phyloP scores from a whole-genome alignment of 352 stramenopile species.

The Phytopythium boreale region DNA sequence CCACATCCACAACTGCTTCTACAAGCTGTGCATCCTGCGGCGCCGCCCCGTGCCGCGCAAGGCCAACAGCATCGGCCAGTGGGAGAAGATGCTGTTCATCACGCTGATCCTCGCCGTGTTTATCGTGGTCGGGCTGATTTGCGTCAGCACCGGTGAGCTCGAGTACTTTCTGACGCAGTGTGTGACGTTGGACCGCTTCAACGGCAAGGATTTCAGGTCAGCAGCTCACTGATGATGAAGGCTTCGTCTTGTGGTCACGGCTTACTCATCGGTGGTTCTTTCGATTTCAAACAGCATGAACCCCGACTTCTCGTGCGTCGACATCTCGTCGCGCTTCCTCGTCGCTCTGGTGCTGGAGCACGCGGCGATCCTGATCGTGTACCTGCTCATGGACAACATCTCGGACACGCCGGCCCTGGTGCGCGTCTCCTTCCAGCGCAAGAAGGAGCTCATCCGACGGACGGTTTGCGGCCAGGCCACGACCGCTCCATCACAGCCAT shows the following conservation, averaged over 20 bases:
- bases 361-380: conserved; percentile 67
- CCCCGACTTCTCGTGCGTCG: conserved; percentile 75
- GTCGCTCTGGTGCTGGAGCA: conserved; percentile 78
- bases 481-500: conserved; percentile 17
- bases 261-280: background rate
- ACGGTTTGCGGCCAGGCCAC: conserved; percentile 76
- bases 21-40: conserved; percentile 73
- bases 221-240: conserved; percentile 6
- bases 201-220: conserved; percentile 83
- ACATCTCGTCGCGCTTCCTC: conserved; percentile 74
- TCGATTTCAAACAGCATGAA: conserved; percentile 48
- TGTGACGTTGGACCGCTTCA: conserved; percentile 66
- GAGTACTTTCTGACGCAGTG: conserved; percentile 83
- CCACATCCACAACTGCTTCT: conserved; percentile 84
- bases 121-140: conserved; percentile 82
- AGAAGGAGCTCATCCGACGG: conserved; percentile 81
- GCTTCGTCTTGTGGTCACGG: background rate
- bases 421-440: conserved; percentile 77
- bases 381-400: conserved; percentile 79
- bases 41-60: conserved; percentile 73
- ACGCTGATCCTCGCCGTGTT: conserved; percentile 81
- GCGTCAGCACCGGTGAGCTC: conserved; percentile 77
- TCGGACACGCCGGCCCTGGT: conserved; percentile 73
- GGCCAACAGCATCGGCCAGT: conserved; percentile 83
- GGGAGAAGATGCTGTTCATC: conserved; percentile 86